Evolutionary conservation across 805 yeast genomes (phyloP).

Genomic region (Candida railenensis): DNA sequence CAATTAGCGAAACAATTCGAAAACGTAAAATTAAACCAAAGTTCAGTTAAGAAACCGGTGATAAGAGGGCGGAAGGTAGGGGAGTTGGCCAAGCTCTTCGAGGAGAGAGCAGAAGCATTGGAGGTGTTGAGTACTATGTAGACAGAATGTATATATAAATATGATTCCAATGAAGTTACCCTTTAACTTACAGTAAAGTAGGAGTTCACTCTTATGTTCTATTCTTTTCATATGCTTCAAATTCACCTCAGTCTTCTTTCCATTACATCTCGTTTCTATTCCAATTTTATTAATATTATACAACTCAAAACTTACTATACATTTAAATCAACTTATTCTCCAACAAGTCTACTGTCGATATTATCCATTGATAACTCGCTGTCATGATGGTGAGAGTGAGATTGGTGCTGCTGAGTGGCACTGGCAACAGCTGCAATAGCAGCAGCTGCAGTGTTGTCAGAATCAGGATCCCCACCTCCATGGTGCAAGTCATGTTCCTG

Average conservation of each 20-base stretch:
- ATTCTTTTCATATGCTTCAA: too few relatives aligned
- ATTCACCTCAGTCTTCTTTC: background rate
- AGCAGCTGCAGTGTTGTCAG: slow-evolving; percentile 28
- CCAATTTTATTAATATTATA: background rate
- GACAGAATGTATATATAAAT: background rate
- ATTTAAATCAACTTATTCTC: slow-evolving; percentile 24
- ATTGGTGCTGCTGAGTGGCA: slow-evolving; percentile 30
- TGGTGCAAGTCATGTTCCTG: slow-evolving; percentile 18
- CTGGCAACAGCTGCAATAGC: slow-evolving; percentile 45
- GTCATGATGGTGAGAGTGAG: slow-evolving; percentile 20
- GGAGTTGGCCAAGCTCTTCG: slow-evolving; percentile 61
- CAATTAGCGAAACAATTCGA: slow-evolving; percentile 7
- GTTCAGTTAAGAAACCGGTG: slow-evolving; percentile 33
- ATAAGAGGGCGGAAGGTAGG: slow-evolving; percentile 59
- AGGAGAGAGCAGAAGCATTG: slow-evolving; percentile 50
- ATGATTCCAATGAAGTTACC: too few relatives aligned
- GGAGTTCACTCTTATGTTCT: too few relatives aligned
- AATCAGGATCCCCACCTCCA: slow-evolving; percentile 7
- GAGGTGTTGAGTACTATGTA: slow-evolving; percentile 30
- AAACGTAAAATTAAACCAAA: slow-evolving; percentile 4
- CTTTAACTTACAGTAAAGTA: too few relatives aligned
- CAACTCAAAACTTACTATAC: slow-evolving; percentile 3
- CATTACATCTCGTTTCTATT: slow-evolving; percentile 8
- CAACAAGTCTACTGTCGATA: slow-evolving; percentile 45
- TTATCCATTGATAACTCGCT: slow-evolving; percentile 42